Base-by-base conservation (phyloP, 1,284 basidiomycete species). In the Somion occarium region DNA sequence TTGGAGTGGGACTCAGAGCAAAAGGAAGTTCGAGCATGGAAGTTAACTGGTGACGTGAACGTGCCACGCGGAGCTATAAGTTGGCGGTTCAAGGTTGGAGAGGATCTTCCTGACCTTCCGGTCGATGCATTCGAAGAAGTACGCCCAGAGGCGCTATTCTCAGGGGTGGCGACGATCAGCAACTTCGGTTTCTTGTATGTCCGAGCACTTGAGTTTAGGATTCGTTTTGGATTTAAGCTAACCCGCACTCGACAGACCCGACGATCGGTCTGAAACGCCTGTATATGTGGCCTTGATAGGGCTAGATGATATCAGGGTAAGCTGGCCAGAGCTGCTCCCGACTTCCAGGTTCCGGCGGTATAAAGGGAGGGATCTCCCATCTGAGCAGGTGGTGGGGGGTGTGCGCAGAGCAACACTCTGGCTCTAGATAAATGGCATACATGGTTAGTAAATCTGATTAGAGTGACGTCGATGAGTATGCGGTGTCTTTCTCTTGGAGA, bases 41-140 rank as follows among this genome's bases (percentile, higher is more conserved):
- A 59, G 57, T 47, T 61, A 38, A 59, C 58, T n/a, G 59, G 59
- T 1, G 58, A 59, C 52, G 38, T 52, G 7, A 47, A 59, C 37
- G 55, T 61, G n/a, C 58, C 59, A 11, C 56, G 59, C 22, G 59
- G 59, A 11, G 55, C 44, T 25, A 22, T 51, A 13, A 53, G 42
- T 46, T 61, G 59, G 59, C 3, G 9, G n/a, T 44, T 50, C 22
- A 13, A 34, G 13, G 42, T 43, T 18, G 19, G 19, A 7, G 15
- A 15, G 5, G 39, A 19, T 22, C 9, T 5, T 9, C 13, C 5
- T 9, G 18, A 41, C 5, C 9, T 41, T 9, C 42, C 23, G 19
- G 42, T 5, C 19, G 7, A 13, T 23, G n/a, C 42, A 3, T 43
- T 43, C 23, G 42, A 15, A 13, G 20, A 23, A 3, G 13, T 22